A percentile compares a stretch with the other conserved stretches of the same genome.
phyloP scores from a whole-genome alignment of 108 stramenopile genomes.

The Nitzschia putrida region DNA sequence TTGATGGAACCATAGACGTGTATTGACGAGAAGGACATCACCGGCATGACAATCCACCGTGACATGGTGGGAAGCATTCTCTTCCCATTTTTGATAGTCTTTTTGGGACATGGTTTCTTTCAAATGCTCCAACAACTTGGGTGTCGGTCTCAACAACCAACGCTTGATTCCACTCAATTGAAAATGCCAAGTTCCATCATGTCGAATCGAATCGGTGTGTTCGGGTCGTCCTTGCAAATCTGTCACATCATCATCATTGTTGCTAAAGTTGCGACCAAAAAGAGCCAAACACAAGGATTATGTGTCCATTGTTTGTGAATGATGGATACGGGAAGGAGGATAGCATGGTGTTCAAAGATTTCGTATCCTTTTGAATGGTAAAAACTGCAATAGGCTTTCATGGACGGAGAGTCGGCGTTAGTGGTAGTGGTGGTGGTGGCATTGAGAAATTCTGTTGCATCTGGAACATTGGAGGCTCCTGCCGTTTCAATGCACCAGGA shows the following conservation, averaged over 20 bases:
- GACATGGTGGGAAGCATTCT: constrained; percentile 7
- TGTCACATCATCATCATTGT: no score
- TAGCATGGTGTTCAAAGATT: constrained; percentile 35
- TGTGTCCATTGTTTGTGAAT: constrained; percentile 44
- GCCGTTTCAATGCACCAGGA: constrained; percentile 76
- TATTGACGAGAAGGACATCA: constrained; percentile 81
- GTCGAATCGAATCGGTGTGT: constrained; percentile 85
- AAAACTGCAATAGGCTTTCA: constrained; percentile 74
- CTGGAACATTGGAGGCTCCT: constrained; percentile 13
- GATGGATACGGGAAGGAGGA: constrained; percentile 49
- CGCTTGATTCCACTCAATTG: constrained; percentile 77
- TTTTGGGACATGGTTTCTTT: neutral
- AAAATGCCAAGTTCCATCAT: constrained; percentile 91
- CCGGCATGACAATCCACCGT: constrained; percentile 72
- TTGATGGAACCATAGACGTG: constrained; percentile 85
- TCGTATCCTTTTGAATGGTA: constrained; percentile 66
- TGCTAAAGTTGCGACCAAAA: constrained; percentile 53
- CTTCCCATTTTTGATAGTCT: constrained; percentile 18
- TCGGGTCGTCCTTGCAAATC: constrained; percentile 74
- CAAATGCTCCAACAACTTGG: constrained; percentile 52
- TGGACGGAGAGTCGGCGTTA: no score
- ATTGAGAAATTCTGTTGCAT: constrained; percentile 34
- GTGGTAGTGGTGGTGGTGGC: no score
- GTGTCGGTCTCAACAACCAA: constrained; percentile 79
- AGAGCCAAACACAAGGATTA: constrained; percentile 59